Evolutionary conservation across 2,329 filamentous ascomycete species (phyloP).

Genomic region (Ilyonectria robusta): DNA sequence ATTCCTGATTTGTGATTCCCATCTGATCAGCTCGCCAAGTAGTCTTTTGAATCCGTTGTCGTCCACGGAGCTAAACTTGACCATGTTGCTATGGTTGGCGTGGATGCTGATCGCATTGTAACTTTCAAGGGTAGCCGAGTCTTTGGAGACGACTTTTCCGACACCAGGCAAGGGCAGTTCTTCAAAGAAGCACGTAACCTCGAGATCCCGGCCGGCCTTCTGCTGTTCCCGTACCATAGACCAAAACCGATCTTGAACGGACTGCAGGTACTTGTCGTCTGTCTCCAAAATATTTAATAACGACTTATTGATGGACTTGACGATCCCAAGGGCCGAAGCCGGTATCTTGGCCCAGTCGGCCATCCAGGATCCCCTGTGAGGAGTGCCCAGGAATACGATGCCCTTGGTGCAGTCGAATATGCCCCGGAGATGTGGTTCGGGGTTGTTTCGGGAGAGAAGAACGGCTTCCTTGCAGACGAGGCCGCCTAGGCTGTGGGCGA

Average conservation of each 20-base stretch:
- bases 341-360: conserved; percentile 53
- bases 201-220: conserved; percentile 32
- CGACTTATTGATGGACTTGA: conserved; percentile 51
- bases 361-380: conserved; percentile 53
- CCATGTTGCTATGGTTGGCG: conserved; percentile 52
- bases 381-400: conserved; percentile 57
- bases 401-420: conserved; percentile 49
- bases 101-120: conserved; percentile 48
- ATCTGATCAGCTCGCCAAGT: conserved; percentile 35
- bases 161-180: conserved; percentile 48
- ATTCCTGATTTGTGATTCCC: conserved; percentile 4
- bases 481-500: conserved; percentile 57
- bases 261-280: conserved; percentile 42
- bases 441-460: conserved; percentile 49
- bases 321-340: conserved; percentile 45
- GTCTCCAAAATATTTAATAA: conserved; percentile 48
- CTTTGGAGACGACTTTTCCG: conserved; percentile 47
- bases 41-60: conserved; percentile 50
- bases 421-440: conserved; percentile 46
- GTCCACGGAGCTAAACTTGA: conserved; percentile 47
- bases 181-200: conserved; percentile 55
- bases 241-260: conserved; percentile 46
- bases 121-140: conserved; percentile 50
- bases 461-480: conserved; percentile 57
- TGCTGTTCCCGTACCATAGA: conserved; percentile 39